Evolutionary conservation across 208 protist genomes (phyloP), one percentile per base, ranked within the genome.

Genomic region (Angomonas deanei): DNA sequence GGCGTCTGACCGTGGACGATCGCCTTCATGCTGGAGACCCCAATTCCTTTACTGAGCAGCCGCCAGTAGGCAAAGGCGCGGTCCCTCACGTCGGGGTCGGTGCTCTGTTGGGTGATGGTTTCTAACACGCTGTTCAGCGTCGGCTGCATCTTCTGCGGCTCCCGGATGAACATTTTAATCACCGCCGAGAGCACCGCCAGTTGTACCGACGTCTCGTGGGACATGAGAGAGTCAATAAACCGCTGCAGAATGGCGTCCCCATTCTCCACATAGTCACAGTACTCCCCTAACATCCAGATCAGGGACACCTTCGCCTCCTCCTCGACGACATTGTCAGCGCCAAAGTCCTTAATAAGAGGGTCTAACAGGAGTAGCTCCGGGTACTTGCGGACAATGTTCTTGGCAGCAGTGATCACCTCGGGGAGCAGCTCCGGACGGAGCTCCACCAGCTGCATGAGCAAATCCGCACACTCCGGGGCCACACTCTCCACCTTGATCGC

Each of bases 231-330:
- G n/a, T 99, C 97, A 26, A 99, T 75, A 71, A 98, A 99, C 33
- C 80, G 70, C 39, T 93, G 86, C 52, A 99, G 87, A 15, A 99
- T 84, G 30, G 94, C 82, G 48, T 86, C 90, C 19, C 97, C 96
- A 73, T 98, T 97, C 48, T 98, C 95, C 58, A 99, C 93, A 42
- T 89, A 90, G 62, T 98, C 94, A 39, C 94, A 94, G 70, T 99
- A 99, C 75, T 99, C 97, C 61, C 98, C 98, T 23, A 99, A 91
- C 86, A 99, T 99, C 98, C 98, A 99, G 39, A 99, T 96, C 68
- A 99, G 96, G 13, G 97, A 80, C 48, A 90, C 90, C 76, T 99
- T 99, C 23, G 98, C 98, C 66, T 99, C 97, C 57, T 98, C 97
- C 61, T 99, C 97, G 42, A 97, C 90, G 2, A 99, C 92, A 24